These are phyloP conservation scores for Colletotrichum ledebouriae DNA, from an alignment of 2,329 filamentous ascomycete species.

Conservation along the genomic window DNA sequence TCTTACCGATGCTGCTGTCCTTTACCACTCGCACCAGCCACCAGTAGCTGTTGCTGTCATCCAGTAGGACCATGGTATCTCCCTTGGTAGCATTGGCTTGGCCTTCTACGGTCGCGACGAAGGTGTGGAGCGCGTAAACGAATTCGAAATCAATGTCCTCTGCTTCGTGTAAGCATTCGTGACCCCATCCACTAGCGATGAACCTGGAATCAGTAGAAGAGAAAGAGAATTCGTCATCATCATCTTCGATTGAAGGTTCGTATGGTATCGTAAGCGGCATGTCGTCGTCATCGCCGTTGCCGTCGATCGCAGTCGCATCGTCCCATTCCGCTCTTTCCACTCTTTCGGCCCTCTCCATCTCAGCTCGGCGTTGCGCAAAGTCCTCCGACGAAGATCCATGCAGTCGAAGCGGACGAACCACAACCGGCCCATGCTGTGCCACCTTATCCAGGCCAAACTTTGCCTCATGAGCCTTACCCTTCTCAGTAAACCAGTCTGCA, in stretches of 20 bases:
- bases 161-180: conserved; percentile 89
- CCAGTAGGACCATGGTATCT: conserved; percentile 97
- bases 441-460: conserved; percentile 26
- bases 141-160: conserved; percentile 99
- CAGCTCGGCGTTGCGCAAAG: conserved; percentile 32
- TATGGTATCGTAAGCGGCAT: conserved; percentile 60
- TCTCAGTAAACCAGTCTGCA: conserved; percentile 19
- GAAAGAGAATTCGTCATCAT: conserved; percentile 75
- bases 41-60: conserved; percentile 99
- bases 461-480: conserved; percentile 27
- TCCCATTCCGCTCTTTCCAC: conserved; percentile 43
- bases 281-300: conserved; percentile 46
- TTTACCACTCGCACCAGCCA: conserved; percentile 98
- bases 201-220: conserved; percentile 69
- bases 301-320: conserved; percentile 41
- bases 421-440: conserved; percentile 31
- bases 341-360: conserved; percentile 35
- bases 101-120: conserved; percentile 96
- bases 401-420: conserved; percentile 30
- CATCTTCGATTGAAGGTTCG: conserved; percentile 59
- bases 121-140: conserved; percentile 97
- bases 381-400: conserved; percentile 17
- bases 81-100: conserved; percentile 99
- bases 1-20: conserved; percentile 88
- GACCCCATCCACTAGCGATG: conserved; percentile 80